Evolutionary conservation across 176 grass and related monocot species (phyloP), one percentile per base, ranked within the genome.

Genomic region (Miscanthus lutarioriparius): DNA sequence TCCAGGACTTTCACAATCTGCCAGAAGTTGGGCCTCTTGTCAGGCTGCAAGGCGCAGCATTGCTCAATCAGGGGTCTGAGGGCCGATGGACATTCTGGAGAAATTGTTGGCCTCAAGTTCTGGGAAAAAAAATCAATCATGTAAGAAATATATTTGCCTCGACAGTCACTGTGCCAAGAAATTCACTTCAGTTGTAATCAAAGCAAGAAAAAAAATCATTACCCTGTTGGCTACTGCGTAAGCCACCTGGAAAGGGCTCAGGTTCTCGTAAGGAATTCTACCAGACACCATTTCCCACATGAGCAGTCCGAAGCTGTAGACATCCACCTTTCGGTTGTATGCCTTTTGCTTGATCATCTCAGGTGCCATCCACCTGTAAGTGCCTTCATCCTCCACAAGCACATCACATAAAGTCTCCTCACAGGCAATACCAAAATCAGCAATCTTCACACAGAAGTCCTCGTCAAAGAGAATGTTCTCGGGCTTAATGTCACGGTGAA

Each of bases 1-100:
- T 96, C 97, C 48, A 99, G 75, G 25, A 86, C 80, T 89, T 94
- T 80, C 37, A 96, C 93, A 8, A 96, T 91, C 74, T 94, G 88
- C 97, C 97, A 99, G 76, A 96, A 99, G 32, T 99, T 93, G 0
- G 93, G 97, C 79, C 97, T 92, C 77, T 92, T 96, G 17, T 92
- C 86, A 7, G 97, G 86, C 67, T 92, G 80, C 80, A 91, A 85
- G 4, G 86, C 27, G 28, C 97, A 99, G 20, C 97, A 99, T 76
- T 89, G 78, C 82, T 99, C 97, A 2, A 99, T 96, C 74, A 99
- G 75, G 2, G 88, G 66, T 37, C 62, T 76, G 1, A 99, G 71
- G n/a, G 86, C 70, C 3, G 67, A 62, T 39, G 97, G 97, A 27
- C 93, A 99, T 80, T 94, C 84, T 22, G 83, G 51, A 68, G 91